Conservation (phyloP, 2,329 filamentous ascomycete genomes). For the Pseudogymnoascus verrucosus region DNA sequence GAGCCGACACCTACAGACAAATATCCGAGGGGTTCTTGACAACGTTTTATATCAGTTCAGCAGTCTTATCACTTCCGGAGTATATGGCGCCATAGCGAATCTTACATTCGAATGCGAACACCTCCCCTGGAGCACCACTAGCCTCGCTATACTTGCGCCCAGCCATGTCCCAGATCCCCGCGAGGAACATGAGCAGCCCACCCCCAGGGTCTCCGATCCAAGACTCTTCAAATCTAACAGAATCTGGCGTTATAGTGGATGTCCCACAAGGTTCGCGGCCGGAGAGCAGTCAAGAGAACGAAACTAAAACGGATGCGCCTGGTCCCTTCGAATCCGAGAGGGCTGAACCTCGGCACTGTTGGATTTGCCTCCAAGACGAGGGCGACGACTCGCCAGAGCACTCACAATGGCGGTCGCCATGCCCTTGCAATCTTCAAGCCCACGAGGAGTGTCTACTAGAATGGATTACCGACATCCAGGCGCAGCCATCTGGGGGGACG, state of each 20-base stretch:
- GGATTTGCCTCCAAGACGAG: conserved; percentile 55
- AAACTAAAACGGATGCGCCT: not conserved
- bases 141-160: not conserved
- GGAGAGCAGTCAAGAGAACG: not conserved
- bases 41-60: not conserved
- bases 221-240: not conserved
- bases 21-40: not conserved
- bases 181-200: not conserved
- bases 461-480: conserved; percentile 89
- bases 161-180: not conserved
- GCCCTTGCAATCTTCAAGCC: conserved; percentile 80
- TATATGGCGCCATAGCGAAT: conserved; percentile 2
- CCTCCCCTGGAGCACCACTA: not conserved
- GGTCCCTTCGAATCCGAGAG: not conserved
- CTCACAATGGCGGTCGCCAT: conserved; percentile 72
- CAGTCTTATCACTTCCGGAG: not conserved
- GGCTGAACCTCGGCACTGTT: conserved; percentile 41
- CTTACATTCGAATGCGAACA: not conserved
- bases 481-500: conserved; percentile 39
- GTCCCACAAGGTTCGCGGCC: not conserved
- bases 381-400: conserved; percentile 38
- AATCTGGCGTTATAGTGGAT: not conserved
- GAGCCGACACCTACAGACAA: not conserved
- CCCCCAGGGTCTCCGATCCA: not conserved
- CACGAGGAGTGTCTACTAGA: conserved; percentile 85